Base-by-base conservation (phyloP, 148 eudicot genomes). In the Amaranthus cruentus region DNA sequence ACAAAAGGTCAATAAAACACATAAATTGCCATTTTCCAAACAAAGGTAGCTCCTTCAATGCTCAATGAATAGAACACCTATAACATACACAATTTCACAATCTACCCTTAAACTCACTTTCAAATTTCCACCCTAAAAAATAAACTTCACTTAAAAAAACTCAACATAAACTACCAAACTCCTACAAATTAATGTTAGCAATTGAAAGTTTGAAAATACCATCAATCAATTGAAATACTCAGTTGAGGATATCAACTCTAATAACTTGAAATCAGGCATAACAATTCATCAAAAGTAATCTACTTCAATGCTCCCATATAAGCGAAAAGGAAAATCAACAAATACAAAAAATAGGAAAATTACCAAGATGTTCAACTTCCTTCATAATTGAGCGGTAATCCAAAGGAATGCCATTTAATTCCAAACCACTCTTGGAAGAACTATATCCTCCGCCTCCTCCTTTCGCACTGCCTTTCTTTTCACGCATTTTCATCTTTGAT, bases 301-400 rank as follows among this genome's bases (percentile, higher is more conserved):
- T 5, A 15, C 5, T 2, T 54, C 66, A 49, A 44, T 9, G 14
- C 21, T 2, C 49, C 4, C 4, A 21, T 47, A 47, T 14, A 59
- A 14, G 65, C 18, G 55, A 13, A 48, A n/a, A 5, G 55, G 71
- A 4, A n/a, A 61, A 56, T 38, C 18, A 18, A 18, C 18, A 18
- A 18, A 18, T 18, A 18, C 0, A 64, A 21, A 58, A 65, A 14
- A 46, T 14, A 51, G 62, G 38, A 38, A 67, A 61, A 56, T 62
- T 82, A 89, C 97, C 87, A 56, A 92, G 70, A 76, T 71, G 84
- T 72, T 90, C 87, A 55, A 92, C 85, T 60, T 92, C 93, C 79
- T 87, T 92, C 76, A 86, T 79, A 62, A 92, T 90, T 58, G 88
- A 80, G 69, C 77, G 87, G 15, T 90, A 81, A 74, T 88, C 89